These are phyloP conservation scores for Sugiyamaella castrensis DNA, from an alignment of 1,139 yeast genomes.

Conservation along the genomic window DNA sequence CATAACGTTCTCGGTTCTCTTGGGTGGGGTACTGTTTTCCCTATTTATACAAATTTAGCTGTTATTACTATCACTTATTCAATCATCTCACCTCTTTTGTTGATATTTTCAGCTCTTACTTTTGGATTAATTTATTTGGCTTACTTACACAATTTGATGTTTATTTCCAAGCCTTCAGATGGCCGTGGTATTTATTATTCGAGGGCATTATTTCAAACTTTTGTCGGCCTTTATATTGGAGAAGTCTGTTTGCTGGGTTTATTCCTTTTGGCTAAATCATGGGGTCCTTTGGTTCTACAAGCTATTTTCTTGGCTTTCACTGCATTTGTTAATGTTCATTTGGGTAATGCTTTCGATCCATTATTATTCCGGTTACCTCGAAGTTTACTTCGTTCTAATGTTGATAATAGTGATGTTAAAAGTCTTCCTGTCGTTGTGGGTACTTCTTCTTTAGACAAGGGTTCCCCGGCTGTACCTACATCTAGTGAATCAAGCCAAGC, in stretches of 20 bases:
- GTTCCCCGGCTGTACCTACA: constrained; percentile 1
- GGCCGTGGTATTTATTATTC: constrained; percentile 85
- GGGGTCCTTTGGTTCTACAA: constrained; percentile 88
- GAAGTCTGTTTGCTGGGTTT: constrained; percentile 82
- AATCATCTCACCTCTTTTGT: constrained; percentile 73
- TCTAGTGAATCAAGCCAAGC: constrained; percentile 7
- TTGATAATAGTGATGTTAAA: constrained; percentile 5
- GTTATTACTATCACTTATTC: constrained; percentile 78
- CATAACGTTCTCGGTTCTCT: constrained; percentile 59
- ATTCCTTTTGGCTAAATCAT: constrained; percentile 85
- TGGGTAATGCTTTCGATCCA: constrained; percentile 62
- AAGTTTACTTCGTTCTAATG: constrained; percentile 26
- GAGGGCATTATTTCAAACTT: constrained; percentile 80
- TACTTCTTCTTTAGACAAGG: constrained; percentile 6
- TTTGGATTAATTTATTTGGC: constrained; percentile 75
- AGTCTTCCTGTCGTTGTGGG: constrained; percentile 1
- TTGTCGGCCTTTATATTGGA: constrained; percentile 83
- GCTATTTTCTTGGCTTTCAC: constrained; percentile 64
- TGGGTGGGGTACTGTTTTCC: constrained; percentile 89
- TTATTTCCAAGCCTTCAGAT: constrained; percentile 66
- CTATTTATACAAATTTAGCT: constrained; percentile 76
- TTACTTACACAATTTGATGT: constrained; percentile 72
- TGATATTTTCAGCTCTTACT: constrained; percentile 67
- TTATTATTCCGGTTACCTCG: constrained; percentile 69
- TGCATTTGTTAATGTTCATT: constrained; percentile 57